Conservation (phyloP, 352 stramenopile species). For the Phytopythium oedochilum region DNA sequence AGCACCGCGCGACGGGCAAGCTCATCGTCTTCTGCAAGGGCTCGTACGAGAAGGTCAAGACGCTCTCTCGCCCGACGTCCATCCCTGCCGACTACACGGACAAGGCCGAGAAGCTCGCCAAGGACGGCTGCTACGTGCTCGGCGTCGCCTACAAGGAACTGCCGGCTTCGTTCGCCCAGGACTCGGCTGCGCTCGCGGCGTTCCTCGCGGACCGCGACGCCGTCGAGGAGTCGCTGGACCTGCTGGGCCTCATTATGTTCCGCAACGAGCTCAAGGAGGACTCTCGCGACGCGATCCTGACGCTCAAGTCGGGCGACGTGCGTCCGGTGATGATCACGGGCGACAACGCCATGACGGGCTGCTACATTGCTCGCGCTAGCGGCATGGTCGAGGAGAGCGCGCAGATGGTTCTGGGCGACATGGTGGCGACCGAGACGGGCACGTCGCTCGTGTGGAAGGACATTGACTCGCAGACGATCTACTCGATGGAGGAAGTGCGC, state of each 20-base stretch:
- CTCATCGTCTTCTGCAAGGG: slow-evolving; percentile 75
- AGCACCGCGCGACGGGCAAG: slow-evolving; percentile 21
- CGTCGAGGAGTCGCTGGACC: slow-evolving; percentile 64
- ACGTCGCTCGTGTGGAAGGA: too few species aligned
- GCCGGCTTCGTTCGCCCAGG: slow-evolving; percentile 21
- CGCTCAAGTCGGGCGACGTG: slow-evolving; percentile 61
- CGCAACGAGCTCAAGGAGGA: slow-evolving; percentile 79
- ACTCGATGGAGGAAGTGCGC: slow-evolving; percentile 20
- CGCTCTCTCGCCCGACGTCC: slow-evolving; percentile 28
- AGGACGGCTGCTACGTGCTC: slow-evolving; percentile 72
- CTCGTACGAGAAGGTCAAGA: slow-evolving; percentile 69
- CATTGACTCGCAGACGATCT: slow-evolving; percentile 2
- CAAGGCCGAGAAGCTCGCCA: slow-evolving; percentile 14
- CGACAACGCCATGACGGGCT: slow-evolving; percentile 55
- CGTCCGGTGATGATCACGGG: slow-evolving; percentile 80
- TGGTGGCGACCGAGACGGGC: slow-evolving; percentile 12
- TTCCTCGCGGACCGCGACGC: slow-evolving; percentile 55
- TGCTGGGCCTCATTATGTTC: slow-evolving; percentile 79
- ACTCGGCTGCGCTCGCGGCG: slow-evolving; percentile 22
- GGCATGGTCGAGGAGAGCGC: slow-evolving; percentile 27
- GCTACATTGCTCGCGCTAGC: slow-evolving; percentile 39
- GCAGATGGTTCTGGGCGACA: slow-evolving; percentile 34
- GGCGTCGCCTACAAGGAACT: slow-evolving; percentile 41
- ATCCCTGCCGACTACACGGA: slow-evolving; percentile 57
- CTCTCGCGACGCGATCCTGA: slow-evolving; percentile 44